phyloP scores from a whole-genome alignment of 495 filamentous ascomycete species.

The Aspergillus kassunensis region DNA sequence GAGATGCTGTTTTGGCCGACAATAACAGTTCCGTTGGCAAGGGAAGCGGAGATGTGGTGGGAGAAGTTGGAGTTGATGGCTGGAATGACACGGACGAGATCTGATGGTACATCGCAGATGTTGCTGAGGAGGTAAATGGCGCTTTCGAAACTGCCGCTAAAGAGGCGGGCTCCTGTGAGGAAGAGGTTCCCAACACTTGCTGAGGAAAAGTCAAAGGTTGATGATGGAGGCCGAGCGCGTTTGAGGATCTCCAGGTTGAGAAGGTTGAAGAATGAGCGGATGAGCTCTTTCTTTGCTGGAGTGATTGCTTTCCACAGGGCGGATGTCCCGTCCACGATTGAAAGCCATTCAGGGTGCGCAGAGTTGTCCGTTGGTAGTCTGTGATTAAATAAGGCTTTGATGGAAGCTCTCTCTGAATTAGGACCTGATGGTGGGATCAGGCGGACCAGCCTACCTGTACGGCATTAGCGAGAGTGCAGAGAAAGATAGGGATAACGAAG shows the following conservation, averaged over 20 bases:
- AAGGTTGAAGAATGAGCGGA: slow-evolving; percentile 82
- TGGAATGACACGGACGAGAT: slow-evolving; percentile 70
- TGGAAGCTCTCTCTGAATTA: slow-evolving; percentile 62
- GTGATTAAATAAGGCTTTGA: slow-evolving; percentile 81
- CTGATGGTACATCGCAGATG: slow-evolving; percentile 72
- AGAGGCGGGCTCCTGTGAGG: slow-evolving; percentile 76
- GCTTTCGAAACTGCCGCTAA: slow-evolving; percentile 75
- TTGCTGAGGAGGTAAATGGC: slow-evolving; percentile 77
- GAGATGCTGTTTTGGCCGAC: slow-evolving; percentile 90
- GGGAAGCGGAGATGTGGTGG: slow-evolving; percentile 83
- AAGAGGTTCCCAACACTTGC: slow-evolving; percentile 95
- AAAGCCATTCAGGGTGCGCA: slow-evolving; percentile 68
- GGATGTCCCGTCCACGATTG: slow-evolving; percentile 79
- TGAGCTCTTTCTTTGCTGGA: slow-evolving; percentile 82
- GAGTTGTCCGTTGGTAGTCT: slow-evolving; percentile 58
- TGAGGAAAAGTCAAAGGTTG: slow-evolving; percentile 80
- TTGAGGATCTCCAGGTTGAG: slow-evolving; percentile 91
- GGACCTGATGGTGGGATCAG: slow-evolving; percentile 68
- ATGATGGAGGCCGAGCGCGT: slow-evolving; percentile 66
- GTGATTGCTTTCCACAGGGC: slow-evolving; percentile 71
- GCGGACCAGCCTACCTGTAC: slow-evolving; percentile 76
- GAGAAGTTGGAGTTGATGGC: slow-evolving; percentile 93
- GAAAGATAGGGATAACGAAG: neutral
- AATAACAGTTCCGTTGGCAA: slow-evolving; percentile 73
- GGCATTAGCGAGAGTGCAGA: neutral